Percentiles rank a stretch among this genome's conserved stretches.
phyloP scores from a whole-genome alignment of 1,139 yeast genomes.

The Nakaseomyces bracarensis region DNA sequence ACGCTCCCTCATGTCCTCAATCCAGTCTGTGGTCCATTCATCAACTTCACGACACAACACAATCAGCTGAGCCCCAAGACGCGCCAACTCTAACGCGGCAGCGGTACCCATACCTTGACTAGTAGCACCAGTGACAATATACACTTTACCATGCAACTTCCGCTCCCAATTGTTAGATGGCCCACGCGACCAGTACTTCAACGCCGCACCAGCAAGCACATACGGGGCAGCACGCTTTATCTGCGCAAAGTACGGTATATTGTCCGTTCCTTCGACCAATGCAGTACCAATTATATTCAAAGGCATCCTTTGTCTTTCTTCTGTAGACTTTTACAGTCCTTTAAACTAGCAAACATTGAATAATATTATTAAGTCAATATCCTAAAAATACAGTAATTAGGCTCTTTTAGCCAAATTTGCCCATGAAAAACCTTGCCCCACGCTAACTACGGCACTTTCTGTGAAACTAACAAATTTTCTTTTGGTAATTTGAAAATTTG shows the following conservation, averaged over 20 bases:
- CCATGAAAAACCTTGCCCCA: no score
- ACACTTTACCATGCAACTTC: constrained; percentile 85
- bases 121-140: constrained; percentile 80
- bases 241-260: constrained; percentile 63
- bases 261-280: constrained; percentile 60
- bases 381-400: not conserved
- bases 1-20: constrained; percentile 63
- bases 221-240: constrained; percentile 50
- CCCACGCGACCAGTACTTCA: constrained; percentile 73
- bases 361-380: no score
- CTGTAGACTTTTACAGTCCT: not conserved
- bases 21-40: constrained; percentile 70
- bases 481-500: not conserved
- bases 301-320: constrained; percentile 51
- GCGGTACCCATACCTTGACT: constrained; percentile 75
- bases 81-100: constrained; percentile 65
- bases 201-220: constrained; percentile 38
- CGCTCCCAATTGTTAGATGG: constrained; percentile 81
- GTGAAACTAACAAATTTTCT: not conserved
- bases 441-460: constrained; percentile 5
- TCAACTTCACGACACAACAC: constrained; percentile 62
- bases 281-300: constrained; percentile 63
- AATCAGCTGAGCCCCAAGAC: constrained; percentile 78
- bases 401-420: not conserved
- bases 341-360: not conserved